phyloP scores from a whole-genome alignment of 1,284 basidiomycete genomes.

The Cerioporus squamosus region DNA sequence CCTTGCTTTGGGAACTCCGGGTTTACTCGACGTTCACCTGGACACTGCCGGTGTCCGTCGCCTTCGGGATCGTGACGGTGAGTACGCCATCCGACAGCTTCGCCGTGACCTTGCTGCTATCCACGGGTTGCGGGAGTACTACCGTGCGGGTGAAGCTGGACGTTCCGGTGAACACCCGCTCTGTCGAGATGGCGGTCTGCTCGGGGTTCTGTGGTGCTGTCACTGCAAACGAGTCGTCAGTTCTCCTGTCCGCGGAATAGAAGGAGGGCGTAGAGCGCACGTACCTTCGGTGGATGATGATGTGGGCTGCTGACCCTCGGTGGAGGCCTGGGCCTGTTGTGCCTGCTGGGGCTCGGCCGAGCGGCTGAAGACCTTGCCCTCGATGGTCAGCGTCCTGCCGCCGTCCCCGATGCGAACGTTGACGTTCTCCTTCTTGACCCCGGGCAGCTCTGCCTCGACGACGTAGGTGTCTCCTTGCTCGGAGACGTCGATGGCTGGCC shows the following conservation, averaged over 20 bases:
- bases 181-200: slow-evolving; percentile 53
- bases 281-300: slow-evolving; percentile 33
- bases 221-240: slow-evolving; percentile 26
- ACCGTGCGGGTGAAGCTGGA: slow-evolving; percentile 69
- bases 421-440: slow-evolving; percentile 78
- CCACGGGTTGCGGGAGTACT: slow-evolving; percentile 68
- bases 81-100: slow-evolving; percentile 73
- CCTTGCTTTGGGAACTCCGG: neutral
- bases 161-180: slow-evolving; percentile 59
- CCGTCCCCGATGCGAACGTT: slow-evolving; percentile 71
- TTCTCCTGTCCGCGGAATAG: neutral
- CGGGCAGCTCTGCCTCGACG: slow-evolving; percentile 78
- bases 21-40: slow-evolving; percentile 38
- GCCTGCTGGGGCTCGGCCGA: slow-evolving; percentile 19
- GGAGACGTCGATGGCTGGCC: slow-evolving; percentile 66
- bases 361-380: slow-evolving; percentile 57
- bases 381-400: slow-evolving; percentile 72
- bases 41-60: slow-evolving; percentile 57
- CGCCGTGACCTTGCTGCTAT: slow-evolving; percentile 61
- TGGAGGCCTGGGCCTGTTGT: neutral
- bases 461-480: slow-evolving; percentile 70
- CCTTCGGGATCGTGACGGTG: slow-evolving; percentile 63
- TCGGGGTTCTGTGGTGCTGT: slow-evolving; percentile 31
- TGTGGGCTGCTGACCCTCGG: slow-evolving; percentile 1
- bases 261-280: slow-evolving; percentile 3